phyloP scores from a whole-genome alignment of 441 rosid species.

The Hura crepitans region DNA sequence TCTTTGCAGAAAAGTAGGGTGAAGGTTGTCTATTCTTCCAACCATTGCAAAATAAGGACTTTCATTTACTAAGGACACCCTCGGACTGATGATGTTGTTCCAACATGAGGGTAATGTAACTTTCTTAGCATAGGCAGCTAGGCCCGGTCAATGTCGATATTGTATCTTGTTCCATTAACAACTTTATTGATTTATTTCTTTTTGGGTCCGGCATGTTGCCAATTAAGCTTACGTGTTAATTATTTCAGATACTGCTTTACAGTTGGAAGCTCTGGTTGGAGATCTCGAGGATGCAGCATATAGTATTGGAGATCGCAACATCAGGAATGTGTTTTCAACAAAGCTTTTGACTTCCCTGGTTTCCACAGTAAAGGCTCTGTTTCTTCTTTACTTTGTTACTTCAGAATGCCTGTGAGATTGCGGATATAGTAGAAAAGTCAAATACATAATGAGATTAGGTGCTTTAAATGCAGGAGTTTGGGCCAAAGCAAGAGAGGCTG shows the following conservation, averaged over 20 bases:
- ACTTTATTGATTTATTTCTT: background rate
- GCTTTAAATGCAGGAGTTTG: conserved; percentile 46
- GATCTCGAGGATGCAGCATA: conserved; percentile 78
- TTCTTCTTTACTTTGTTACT: conserved; percentile 18
- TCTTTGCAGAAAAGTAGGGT: background rate
- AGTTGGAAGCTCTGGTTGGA: conserved; percentile 75
- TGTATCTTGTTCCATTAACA: background rate
- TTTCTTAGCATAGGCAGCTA: background rate
- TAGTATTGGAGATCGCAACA: conserved; percentile 29
- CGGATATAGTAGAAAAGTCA: background rate
- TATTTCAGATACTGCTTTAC: conserved; percentile 52
- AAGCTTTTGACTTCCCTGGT: conserved; percentile 31
- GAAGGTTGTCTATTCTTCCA: background rate
- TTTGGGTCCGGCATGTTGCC: background rate
- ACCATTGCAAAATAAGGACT: background rate
- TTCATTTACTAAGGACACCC: too few species aligned
- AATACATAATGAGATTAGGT: background rate
- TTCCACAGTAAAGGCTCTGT: conserved; percentile 28
- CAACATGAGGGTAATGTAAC: background rate
- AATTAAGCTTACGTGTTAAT: conserved; percentile 20
- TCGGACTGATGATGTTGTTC: background rate
- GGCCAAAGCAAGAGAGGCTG: conserved; percentile 46
- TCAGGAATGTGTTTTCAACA: conserved; percentile 39
- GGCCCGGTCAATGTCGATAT: background rate
- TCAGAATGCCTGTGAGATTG: conserved; percentile 11